phyloP scores from a whole-genome alignment of 805 yeast genomes.

The Maudiozyma pseudohumilis region DNA sequence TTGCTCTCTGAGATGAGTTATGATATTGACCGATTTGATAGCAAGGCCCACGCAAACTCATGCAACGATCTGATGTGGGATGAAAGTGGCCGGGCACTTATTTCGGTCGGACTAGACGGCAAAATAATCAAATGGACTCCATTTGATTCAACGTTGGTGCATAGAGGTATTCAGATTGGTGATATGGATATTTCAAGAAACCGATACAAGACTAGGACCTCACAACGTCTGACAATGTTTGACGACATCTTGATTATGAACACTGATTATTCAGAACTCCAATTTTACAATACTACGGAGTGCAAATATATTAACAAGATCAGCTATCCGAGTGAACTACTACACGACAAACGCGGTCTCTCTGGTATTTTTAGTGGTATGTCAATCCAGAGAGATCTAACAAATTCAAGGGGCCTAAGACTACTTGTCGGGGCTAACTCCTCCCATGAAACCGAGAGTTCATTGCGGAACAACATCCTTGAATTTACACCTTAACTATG shows the following conservation, averaged over 20 bases:
- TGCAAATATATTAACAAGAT: slow-evolving; percentile 21
- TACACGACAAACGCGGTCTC: slow-evolving; percentile 3
- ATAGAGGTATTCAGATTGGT: slow-evolving; percentile 12
- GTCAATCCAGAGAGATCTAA: slow-evolving; percentile 17
- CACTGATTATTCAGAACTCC: slow-evolving; percentile 23
- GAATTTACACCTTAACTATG: slow-evolving; percentile 1
- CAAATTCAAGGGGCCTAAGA: slow-evolving; percentile 20
- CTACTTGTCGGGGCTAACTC: slow-evolving; percentile 14
- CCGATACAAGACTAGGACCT: slow-evolving; percentile 17
- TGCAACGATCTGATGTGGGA: slow-evolving; percentile 78
- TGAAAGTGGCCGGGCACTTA: slow-evolving; percentile 49
- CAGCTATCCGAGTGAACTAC: slow-evolving; percentile 9
- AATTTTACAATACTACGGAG: slow-evolving; percentile 13
- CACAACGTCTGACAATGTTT: slow-evolving; percentile 17
- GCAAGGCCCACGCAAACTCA: slow-evolving; percentile 63
- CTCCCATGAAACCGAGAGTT: not conserved
- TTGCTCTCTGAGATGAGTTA: slow-evolving; percentile 17
- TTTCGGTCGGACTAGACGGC: slow-evolving; percentile 73
- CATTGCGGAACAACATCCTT: slow-evolving; percentile 1
- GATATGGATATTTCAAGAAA: slow-evolving; percentile 18
- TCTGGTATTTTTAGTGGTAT: slow-evolving; percentile 14
- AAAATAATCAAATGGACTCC: slow-evolving; percentile 62
- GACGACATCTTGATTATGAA: slow-evolving; percentile 16
- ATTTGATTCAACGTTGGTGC: slow-evolving; percentile 7
- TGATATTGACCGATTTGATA: slow-evolving; percentile 5